phyloP scores from a whole-genome alignment of 1,284 basidiomycete genomes.

The Cryptococcus amylolentus region DNA sequence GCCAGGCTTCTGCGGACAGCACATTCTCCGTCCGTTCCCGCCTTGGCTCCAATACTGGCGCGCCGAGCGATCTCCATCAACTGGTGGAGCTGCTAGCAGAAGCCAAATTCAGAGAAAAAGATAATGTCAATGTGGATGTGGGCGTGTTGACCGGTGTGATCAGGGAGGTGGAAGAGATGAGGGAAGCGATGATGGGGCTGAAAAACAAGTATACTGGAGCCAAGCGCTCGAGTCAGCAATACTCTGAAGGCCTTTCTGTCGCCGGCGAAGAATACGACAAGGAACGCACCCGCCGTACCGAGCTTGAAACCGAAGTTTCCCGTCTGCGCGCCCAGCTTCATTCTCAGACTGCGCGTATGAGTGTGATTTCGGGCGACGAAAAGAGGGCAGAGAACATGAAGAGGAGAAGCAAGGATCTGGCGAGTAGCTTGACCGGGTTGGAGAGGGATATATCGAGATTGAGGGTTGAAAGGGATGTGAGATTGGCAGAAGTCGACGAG shows the following conservation, averaged over 20 bases:
- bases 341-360: conserved; percentile 81
- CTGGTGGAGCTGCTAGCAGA: conserved; percentile 55
- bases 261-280: conserved; percentile 91
- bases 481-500: conserved; percentile 89
- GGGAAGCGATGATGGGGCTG: conserved; percentile 63
- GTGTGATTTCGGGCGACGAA: conserved; percentile 73
- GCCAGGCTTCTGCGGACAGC: conserved; percentile 42
- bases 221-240: conserved; percentile 83
- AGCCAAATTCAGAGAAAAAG: conserved; percentile 61
- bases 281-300: conserved; percentile 78
- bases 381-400: conserved; percentile 72
- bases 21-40: conserved; percentile 29
- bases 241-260: conserved; percentile 84
- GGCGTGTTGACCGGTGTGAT: conserved; percentile 71
- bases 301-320: conserved; percentile 87
- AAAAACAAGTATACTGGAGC: conserved; percentile 77
- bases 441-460: conserved; percentile 83
- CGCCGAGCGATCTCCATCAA: conserved; percentile 9
- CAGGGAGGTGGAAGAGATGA: conserved; percentile 63
- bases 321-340: conserved; percentile 78
- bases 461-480: conserved; percentile 83
- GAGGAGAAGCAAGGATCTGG: conserved; percentile 73
- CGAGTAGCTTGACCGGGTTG: conserved; percentile 68
- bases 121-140: conserved; percentile 69
- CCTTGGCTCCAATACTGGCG: conserved; percentile 25